These are phyloP conservation scores for Gymnopus androsaceus DNA, from an alignment of 1,284 basidiomycete genomes.

Conservation along the genomic window DNA sequence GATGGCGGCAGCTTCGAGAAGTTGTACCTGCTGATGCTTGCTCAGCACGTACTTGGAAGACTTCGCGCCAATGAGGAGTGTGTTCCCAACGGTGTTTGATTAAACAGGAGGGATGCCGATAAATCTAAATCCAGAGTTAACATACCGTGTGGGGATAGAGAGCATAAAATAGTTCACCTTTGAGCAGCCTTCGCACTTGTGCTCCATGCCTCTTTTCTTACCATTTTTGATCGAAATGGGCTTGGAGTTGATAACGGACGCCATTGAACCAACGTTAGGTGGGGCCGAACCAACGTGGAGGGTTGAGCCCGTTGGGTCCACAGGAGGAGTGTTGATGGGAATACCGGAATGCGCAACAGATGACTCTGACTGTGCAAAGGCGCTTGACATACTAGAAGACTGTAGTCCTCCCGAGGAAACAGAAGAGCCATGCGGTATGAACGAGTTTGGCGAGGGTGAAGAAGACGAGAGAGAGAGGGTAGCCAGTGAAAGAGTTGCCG, in stretches of 20 bases:
- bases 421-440: not conserved
- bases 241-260: constrained; percentile 22
- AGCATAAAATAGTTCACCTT: constrained; percentile 55
- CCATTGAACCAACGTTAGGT: not conserved
- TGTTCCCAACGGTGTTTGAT: constrained; percentile 99
- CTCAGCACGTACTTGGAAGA: constrained; percentile 91
- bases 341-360: constrained; percentile 12
- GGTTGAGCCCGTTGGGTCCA: not conserved
- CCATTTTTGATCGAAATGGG: constrained; percentile 50
- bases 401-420: not conserved
- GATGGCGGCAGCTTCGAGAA: constrained; percentile 97
- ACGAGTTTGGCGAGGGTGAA: constrained; percentile 23
- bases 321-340: not conserved
- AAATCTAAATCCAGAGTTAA: constrained; percentile 66
- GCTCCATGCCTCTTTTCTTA: constrained; percentile 81
- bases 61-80: constrained; percentile 95
- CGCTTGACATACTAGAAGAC: not conserved
- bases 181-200: constrained; percentile 90
- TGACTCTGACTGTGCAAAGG: not conserved
- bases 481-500: constrained; percentile 50
- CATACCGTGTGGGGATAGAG: constrained; percentile 9
- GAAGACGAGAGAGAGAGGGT: constrained; percentile 60
- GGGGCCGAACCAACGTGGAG: constrained; percentile 8
- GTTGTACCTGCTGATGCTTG: constrained; percentile 98
- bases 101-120: constrained; percentile 91